Evolutionary conservation across 768 basidiomycete genomes (phyloP).

Genomic region (Trametes meyenii): DNA sequence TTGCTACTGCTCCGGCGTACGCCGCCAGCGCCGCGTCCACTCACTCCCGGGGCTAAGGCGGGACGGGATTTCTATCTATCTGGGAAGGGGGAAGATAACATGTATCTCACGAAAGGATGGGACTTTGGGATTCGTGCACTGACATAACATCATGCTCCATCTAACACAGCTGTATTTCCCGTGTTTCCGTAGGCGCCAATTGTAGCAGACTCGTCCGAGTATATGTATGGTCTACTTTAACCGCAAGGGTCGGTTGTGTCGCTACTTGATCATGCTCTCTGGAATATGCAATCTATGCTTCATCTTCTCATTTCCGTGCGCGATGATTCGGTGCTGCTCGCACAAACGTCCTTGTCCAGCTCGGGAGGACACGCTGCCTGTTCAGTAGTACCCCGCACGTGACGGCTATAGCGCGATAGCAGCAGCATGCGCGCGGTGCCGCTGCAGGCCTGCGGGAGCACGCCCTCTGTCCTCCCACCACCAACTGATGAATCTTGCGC

Average conservation of each 20-base stretch:
- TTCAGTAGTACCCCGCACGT: conserved; percentile 17
- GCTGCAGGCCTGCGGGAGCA: conserved; percentile 7
- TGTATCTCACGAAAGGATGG: conserved; percentile 15
- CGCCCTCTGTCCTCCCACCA: conserved; percentile 21
- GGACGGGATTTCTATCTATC: neutral
- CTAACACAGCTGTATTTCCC: conserved; percentile 17
- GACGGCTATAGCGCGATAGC: conserved; percentile 21
- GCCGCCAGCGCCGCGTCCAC: conserved; percentile 20
- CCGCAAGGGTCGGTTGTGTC: conserved; percentile 15
- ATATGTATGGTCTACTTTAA: conserved; percentile 22
- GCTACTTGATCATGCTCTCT: neutral
- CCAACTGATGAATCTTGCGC: conserved; percentile 78
- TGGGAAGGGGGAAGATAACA: neutral
- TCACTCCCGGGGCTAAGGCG: conserved; percentile 20
- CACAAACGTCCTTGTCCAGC: neutral
- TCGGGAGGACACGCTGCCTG: conserved; percentile 6
- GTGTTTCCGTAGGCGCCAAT: conserved; percentile 23
- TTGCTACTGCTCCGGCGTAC: conserved; percentile 8
- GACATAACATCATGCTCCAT: conserved; percentile 19
- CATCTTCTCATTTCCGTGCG: no score
- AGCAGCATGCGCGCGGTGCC: conserved; percentile 8
- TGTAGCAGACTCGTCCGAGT: conserved; percentile 17
- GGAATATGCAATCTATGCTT: conserved; percentile 14
- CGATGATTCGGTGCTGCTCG: neutral
- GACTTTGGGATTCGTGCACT: conserved; percentile 18